Evolutionary conservation across 1,139 yeast species (phyloP).

Genomic region (Taphrina pruni): DNA sequence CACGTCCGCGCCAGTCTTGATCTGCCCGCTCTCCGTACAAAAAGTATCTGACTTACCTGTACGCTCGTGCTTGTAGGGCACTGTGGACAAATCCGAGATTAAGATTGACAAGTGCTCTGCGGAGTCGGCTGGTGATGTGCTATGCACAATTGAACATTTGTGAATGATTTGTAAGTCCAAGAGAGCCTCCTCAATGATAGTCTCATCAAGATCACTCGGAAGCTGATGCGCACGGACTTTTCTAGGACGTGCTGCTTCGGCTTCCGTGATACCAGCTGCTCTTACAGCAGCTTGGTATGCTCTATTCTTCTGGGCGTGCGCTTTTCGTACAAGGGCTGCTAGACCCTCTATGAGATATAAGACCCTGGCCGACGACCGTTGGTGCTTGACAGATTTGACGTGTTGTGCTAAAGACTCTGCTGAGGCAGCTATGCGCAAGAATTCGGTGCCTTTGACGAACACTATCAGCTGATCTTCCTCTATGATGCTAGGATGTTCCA

Average conservation of each 20-base stretch:
- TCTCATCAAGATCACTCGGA: constrained; percentile 30
- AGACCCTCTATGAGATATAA: constrained; percentile 46
- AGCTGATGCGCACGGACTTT: neutral
- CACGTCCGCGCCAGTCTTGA: constrained; percentile 44
- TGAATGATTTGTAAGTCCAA: constrained; percentile 44
- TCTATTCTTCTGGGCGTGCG: constrained; percentile 40
- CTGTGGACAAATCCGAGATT: constrained; percentile 46
- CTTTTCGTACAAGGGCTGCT: constrained; percentile 37
- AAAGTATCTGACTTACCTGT: constrained; percentile 40
- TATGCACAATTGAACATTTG: constrained; percentile 44
- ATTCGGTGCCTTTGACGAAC: constrained; percentile 43
- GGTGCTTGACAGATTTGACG: constrained; percentile 20
- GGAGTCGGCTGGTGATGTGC: constrained; percentile 44
- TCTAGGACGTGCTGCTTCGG: neutral
- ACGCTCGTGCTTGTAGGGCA: constrained; percentile 45
- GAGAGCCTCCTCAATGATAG: constrained; percentile 44
- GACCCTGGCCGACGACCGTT: constrained; percentile 38
- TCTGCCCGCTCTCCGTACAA: constrained; percentile 46
- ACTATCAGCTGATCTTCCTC: constrained; percentile 44
- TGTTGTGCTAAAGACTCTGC: constrained; percentile 33
- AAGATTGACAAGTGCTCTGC: constrained; percentile 45
- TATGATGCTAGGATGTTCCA: constrained; percentile 43
- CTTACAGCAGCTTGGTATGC: constrained; percentile 44
- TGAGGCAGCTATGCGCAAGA: constrained; percentile 41
- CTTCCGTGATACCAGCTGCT: constrained; percentile 21